Base-by-base conservation (phyloP, 139 green algal species). In the Chlamydomonas sphaeroides region DNA sequence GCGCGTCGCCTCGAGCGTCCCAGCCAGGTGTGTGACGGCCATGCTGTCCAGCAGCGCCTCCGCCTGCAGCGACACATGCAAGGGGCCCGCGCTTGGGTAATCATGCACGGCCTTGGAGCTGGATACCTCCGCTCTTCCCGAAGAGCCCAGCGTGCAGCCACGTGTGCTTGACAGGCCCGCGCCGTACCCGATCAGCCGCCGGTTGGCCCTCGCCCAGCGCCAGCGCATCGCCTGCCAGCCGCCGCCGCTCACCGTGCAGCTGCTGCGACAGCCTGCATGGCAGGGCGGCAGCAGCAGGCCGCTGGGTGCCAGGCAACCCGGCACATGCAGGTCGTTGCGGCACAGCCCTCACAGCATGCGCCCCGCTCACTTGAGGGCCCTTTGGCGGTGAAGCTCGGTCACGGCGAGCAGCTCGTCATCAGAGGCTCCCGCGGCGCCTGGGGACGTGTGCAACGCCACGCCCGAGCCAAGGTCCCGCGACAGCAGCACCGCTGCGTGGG, bases 11-110 rank as follows among this genome's bases (percentile, higher is more conserved):
- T 84, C 65, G 48, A 84, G 15, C 4, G 49, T 57, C 18, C 65
- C 77, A 5, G 76, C 65, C 23, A 84, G 25, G 30, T 84, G 77
- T 14, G 65, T 65, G 5, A 84, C 65, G 0, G 77, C 77, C 65
- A 84, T 48, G 28, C 65, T 74, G 65, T 84, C 77, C 26, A 84
- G 21, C 5, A 82, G 75, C 2, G 75, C 75, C 42, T 72, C 75
- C 0, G 75, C 42, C 42, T 82, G 32, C 32, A 30, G 10, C 17
- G 10, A 18, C 18, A 62, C 23, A 35, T 26, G 23, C 23, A 23
- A 38, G 23, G n/a, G n/a, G n/a, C n/a, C n/a, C n/a, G n/a, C n/a
- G n/a, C n/a, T n/a, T n/a, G n/a, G n/a, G n/a, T n/a, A n/a, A n/a
- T n/a, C n/a, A n/a, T n/a, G n/a, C n/a, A n/a, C n/a, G n/a, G n/a